A percentile compares a stretch with the other conserved stretches of the same genome.
These are phyloP conservation scores for Xanthoparmelia taractica DNA, from an alignment of 495 filamentous ascomycete species.

Conservation along the genomic window DNA sequence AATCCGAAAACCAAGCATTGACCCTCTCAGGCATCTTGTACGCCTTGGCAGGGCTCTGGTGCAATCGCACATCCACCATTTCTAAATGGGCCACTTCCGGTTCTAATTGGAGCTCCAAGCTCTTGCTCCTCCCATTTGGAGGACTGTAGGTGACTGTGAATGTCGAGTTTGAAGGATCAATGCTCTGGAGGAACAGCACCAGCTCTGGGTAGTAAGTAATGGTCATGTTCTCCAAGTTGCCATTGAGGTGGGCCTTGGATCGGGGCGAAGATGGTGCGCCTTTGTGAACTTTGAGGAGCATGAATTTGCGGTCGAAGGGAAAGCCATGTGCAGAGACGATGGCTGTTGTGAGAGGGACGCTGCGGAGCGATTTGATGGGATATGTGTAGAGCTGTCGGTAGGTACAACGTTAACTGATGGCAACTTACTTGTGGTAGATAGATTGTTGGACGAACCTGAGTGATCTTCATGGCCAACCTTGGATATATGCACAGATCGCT, in stretches of 20 bases:
- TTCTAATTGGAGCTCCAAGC: conserved; percentile 51
- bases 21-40: conserved; percentile 60
- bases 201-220: conserved; percentile 55
- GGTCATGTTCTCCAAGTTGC: conserved; percentile 56
- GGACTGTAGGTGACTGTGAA: conserved; percentile 44
- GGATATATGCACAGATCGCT: background rate
- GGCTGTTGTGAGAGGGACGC: conserved; percentile 48
- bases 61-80: conserved; percentile 50
- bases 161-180: conserved; percentile 34
- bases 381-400: conserved; percentile 66
- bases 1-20: conserved; percentile 65
- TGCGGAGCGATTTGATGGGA: conserved; percentile 79
- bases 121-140: conserved; percentile 24
- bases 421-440: no score
- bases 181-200: conserved; percentile 56
- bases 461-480: conserved; percentile 32
- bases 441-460: conserved; percentile 33
- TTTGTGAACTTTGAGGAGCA: conserved; percentile 54
- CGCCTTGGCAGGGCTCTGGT: conserved; percentile 52
- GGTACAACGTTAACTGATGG: background rate
- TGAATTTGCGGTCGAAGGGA: conserved; percentile 67
- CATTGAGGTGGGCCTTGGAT: conserved; percentile 9
- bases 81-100: conserved; percentile 47
- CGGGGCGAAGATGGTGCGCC: conserved; percentile 25
- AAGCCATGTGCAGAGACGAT: conserved; percentile 60